phyloP scores from a whole-genome alignment of 2,329 filamentous ascomycete species.

The Fusarium dlaminii region DNA sequence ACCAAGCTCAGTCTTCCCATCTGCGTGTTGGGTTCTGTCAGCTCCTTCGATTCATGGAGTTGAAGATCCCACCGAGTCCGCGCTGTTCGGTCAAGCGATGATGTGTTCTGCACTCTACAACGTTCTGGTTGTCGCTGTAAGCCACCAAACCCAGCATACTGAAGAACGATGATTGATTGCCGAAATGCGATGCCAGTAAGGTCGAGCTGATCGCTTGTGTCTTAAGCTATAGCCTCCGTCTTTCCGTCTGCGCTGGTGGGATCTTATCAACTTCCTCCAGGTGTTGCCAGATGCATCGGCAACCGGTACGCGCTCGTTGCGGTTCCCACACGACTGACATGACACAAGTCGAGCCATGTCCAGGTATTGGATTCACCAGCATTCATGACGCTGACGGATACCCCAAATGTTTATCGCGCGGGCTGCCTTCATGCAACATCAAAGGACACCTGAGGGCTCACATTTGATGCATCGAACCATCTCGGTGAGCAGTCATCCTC shows the following conservation, averaged over 20 bases:
- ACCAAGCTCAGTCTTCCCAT: not conserved
- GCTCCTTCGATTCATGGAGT: not conserved
- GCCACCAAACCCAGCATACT: not conserved
- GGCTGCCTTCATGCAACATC: not conserved
- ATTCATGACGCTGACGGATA: not conserved
- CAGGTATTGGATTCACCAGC: not conserved
- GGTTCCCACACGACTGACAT: not conserved
- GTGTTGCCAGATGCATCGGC: not conserved
- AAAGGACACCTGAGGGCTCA: not conserved
- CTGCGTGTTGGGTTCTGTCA: not conserved
- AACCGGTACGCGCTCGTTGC: not conserved
- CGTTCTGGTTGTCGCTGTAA: accelerated
- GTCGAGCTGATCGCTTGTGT: not conserved
- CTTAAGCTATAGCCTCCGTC: accelerated
- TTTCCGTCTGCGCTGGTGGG: not conserved
- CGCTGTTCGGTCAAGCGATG: not conserved
- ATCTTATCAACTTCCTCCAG: no score
- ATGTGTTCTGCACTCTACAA: accelerated
- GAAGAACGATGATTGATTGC: not conserved
- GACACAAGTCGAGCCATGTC: not conserved
- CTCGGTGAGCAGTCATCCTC: accelerated
- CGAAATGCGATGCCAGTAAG: no score
- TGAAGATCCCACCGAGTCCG: not conserved
- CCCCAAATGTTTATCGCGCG: no score
- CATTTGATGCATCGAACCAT: not conserved